A percentile compares a stretch with the other conserved stretches of the same genome.
Conservation (phyloP, 2,329 filamentous ascomycete genomes). For the Akanthomyces uredinophilus region DNA sequence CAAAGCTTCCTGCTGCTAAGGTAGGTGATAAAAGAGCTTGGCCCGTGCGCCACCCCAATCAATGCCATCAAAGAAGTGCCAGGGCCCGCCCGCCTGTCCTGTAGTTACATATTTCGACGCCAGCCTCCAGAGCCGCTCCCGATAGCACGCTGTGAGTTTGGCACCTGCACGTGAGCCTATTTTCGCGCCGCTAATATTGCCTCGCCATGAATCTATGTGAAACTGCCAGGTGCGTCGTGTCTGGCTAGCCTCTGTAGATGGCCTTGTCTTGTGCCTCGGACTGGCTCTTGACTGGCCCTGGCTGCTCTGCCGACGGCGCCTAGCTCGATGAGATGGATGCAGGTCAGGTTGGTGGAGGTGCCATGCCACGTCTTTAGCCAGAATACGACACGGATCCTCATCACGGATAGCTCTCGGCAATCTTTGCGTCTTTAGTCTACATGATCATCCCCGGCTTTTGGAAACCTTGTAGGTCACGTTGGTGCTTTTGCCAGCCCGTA, state of each 20-base stretch:
- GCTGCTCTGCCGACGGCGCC: neutral
- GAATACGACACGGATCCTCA: neutral
- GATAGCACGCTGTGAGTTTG: conserved; percentile 7
- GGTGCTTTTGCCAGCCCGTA: neutral
- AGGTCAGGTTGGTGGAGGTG: neutral
- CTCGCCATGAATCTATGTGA: neutral
- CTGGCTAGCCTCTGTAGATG: neutral
- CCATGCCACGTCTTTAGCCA: conserved; percentile 4
- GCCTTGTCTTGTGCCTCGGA: neutral
- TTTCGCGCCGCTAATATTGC: conserved; percentile 5
- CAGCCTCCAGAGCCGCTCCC: conserved; percentile 8
- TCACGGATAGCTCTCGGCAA: neutral
- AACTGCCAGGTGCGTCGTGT: neutral
- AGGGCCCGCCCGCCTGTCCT: neutral
- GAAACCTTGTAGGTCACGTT: conserved; percentile 3
- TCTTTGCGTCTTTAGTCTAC: neutral
- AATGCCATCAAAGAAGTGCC: no score
- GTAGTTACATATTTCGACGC: neutral
- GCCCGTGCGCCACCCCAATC: conserved; percentile 4
- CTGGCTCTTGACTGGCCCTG: neutral
- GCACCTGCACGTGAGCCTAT: conserved; percentile 6
- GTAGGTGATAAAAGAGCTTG: neutral
- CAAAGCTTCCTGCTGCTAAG: no score
- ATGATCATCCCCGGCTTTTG: neutral
- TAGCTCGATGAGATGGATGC: conserved; percentile 1